Percentiles rank a stretch among this genome's conserved stretches.
These are phyloP conservation scores for Fraxinus platypoda DNA, from an alignment of 305 asterid genomes.

Conservation along the genomic window DNA sequence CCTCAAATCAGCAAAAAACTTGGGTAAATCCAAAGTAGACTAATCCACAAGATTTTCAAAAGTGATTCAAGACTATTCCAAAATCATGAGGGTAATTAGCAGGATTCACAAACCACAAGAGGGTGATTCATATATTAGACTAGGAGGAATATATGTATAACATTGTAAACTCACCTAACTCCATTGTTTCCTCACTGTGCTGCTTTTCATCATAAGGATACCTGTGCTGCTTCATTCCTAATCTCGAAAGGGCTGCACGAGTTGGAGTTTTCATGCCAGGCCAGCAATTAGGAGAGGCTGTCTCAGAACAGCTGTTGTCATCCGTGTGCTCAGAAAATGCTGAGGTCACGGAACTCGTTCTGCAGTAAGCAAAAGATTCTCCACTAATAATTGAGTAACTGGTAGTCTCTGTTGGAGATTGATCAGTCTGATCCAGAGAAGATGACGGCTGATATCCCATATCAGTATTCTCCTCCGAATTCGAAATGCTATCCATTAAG, in stretches of 20 bases:
- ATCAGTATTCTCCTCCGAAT: slow-evolving; percentile 55
- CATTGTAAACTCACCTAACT: slow-evolving; percentile 30
- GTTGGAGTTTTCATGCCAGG: slow-evolving; percentile 74
- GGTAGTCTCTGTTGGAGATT: slow-evolving; percentile 44
- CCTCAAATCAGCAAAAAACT: background rate
- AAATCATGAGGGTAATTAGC: background rate
- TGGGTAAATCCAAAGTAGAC: background rate
- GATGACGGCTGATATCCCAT: slow-evolving; percentile 59
- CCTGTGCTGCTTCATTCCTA: slow-evolving; percentile 51
- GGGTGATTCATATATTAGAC: background rate
- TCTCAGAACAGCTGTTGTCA: slow-evolving; percentile 55
- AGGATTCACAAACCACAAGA: background rate
- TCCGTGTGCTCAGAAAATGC: slow-evolving; percentile 66
- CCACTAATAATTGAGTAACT: slow-evolving; percentile 44
- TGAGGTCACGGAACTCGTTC: slow-evolving; percentile 72
- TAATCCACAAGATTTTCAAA: background rate
- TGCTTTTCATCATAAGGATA: background rate
- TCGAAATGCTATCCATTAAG: slow-evolving; percentile 43
- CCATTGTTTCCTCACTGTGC: slow-evolving; percentile 14
- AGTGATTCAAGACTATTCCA: background rate
- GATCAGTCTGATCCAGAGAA: slow-evolving; percentile 50
- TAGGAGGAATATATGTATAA: background rate
- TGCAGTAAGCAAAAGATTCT: slow-evolving; percentile 62
- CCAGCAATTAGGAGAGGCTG: slow-evolving; percentile 65
- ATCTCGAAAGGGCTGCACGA: slow-evolving; percentile 52